phyloP scores from a whole-genome alignment of 2,329 filamentous ascomycete species.

The Elsinoe necatrix region DNA sequence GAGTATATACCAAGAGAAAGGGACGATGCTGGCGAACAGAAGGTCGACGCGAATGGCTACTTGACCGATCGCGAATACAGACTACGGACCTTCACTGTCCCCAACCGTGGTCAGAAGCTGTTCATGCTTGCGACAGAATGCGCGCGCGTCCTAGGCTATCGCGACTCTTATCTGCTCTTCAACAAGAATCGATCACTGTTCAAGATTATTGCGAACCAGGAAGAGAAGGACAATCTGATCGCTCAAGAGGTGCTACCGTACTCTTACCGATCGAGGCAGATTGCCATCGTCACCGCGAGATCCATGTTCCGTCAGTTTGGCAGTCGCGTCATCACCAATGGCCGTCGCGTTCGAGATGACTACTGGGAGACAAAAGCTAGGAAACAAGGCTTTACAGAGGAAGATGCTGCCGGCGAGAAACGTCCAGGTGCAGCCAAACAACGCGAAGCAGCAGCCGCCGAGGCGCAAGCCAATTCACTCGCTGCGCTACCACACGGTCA shows the following conservation, averaged over 20 bases:
- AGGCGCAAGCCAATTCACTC: slow-evolving; percentile 50
- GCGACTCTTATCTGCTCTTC: slow-evolving; percentile 96
- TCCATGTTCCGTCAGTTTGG: slow-evolving; percentile 99
- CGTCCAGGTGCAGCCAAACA: slow-evolving; percentile 84
- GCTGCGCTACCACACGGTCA: slow-evolving; percentile 66
- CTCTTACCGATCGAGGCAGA: slow-evolving; percentile 95
- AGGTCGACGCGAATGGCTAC: slow-evolving; percentile 77
- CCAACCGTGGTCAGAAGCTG: slow-evolving; percentile 81
- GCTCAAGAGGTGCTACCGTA: slow-evolving; percentile 92
- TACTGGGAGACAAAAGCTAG: slow-evolving; percentile 97
- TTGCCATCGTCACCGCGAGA: slow-evolving; percentile 91
- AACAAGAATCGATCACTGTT: slow-evolving; percentile 95
- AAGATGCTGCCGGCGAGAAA: slow-evolving; percentile 92
- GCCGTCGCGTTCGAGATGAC: slow-evolving; percentile 85
- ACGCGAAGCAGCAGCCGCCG: slow-evolving; percentile 67
- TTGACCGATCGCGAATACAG: slow-evolving; percentile 81
- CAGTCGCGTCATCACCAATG: slow-evolving; percentile 82
- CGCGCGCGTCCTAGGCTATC: slow-evolving; percentile 83
- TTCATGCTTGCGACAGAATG: slow-evolving; percentile 99
- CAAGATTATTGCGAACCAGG: slow-evolving; percentile 95
- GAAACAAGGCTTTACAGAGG: slow-evolving; percentile 97
- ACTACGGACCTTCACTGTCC: slow-evolving; percentile 88
- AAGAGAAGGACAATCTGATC: slow-evolving; percentile 94
- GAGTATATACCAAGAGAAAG: slow-evolving; percentile 92
- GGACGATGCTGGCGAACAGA: slow-evolving; percentile 88